Evolutionary conservation across 768 basidiomycete species (phyloP).

Genomic region (Rhizopogon vinicolor): DNA sequence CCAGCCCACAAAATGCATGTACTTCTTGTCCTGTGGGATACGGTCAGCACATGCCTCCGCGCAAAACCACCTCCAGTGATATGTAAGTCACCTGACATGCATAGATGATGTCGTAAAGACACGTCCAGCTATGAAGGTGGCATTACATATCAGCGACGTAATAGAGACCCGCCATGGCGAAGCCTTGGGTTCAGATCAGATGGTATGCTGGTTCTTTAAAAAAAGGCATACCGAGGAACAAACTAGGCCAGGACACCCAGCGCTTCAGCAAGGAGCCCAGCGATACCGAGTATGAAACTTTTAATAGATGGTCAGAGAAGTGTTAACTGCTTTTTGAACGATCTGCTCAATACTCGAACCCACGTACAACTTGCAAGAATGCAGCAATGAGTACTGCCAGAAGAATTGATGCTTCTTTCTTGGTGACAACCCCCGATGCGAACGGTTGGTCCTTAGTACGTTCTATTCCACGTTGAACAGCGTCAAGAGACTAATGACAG

Average conservation of each 20-base stretch:
- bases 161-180: background rate
- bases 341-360: conserved; percentile 6
- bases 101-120: background rate
- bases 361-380: conserved; percentile 2
- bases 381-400: conserved; percentile 25
- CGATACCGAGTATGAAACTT: conserved; percentile 3
- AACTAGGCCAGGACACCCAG: conserved; percentile 20
- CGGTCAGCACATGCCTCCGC: background rate
- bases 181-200: background rate
- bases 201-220: background rate
- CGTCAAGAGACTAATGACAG: background rate
- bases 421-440: conserved; percentile 41
- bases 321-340: background rate
- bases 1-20: background rate
- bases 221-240: conserved; percentile 15
- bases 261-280: conserved; percentile 20
- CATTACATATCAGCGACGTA: too few relatives aligned
- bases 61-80: background rate
- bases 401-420: conserved; percentile 33
- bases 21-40: background rate
- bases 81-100: background rate
- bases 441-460: conserved; percentile 45
- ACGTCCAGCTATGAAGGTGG: too few relatives aligned
- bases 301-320: background rate
- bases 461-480: conserved; percentile 23